Conservation (phyloP, 306 rosid genomes). For the Comarum palustre region DNA sequence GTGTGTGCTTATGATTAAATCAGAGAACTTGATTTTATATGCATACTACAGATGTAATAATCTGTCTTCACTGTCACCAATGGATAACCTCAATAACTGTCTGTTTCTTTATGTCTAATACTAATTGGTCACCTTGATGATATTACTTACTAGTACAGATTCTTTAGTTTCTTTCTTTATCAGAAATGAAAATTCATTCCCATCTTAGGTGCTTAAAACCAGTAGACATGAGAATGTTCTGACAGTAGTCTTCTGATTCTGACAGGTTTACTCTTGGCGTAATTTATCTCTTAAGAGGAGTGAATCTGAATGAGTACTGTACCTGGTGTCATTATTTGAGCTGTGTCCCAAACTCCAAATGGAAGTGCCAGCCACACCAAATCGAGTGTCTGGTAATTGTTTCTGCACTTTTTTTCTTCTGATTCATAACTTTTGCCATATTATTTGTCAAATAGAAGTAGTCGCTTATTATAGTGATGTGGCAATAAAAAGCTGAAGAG, state of each 20-base stretch:
- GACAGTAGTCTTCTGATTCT: slow-evolving; percentile 29
- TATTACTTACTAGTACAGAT: not conserved
- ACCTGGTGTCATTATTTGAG: slow-evolving; percentile 78
- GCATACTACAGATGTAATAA: not conserved
- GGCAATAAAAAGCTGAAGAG: not conserved
- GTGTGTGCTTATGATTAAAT: slow-evolving; percentile 7
- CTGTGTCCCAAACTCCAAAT: slow-evolving; percentile 62
- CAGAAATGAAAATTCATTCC: not conserved
- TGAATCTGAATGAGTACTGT: slow-evolving; percentile 52
- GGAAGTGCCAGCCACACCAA: slow-evolving; percentile 51
- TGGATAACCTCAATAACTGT: not conserved
- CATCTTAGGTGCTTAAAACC: slow-evolving; percentile 7
- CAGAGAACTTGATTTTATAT: slow-evolving; percentile 17
- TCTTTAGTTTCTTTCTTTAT: not conserved
- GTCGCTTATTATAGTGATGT: not conserved
- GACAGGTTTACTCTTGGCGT: slow-evolving; percentile 51
- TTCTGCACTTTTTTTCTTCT: not conserved
- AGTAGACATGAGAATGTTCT: slow-evolving; percentile 4
- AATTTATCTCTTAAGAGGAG: slow-evolving; percentile 52
- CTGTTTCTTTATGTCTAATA: not conserved
- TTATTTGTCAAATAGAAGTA: not conserved
- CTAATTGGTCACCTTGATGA: not conserved
- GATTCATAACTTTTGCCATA: not conserved
- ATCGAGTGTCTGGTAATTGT: slow-evolving; percentile 51
- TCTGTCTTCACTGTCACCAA: not conserved